phyloP scores from a whole-genome alignment of 805 yeast genomes.

The Candida saitoana region DNA sequence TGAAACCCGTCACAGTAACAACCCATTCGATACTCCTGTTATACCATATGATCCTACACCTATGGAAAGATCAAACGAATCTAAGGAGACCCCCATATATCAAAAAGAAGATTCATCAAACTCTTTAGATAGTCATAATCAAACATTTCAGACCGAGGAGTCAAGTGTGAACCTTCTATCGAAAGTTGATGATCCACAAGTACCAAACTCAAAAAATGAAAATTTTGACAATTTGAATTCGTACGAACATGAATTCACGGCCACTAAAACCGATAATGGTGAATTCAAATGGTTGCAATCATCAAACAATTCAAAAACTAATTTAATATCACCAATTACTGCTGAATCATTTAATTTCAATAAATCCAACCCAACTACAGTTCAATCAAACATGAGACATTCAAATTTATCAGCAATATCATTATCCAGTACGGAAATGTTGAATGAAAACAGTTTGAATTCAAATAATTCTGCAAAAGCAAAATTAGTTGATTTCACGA shows the following conservation, averaged over 20 bases:
- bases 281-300: conserved; percentile 28
- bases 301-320: conserved; percentile 4
- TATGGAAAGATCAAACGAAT: background rate
- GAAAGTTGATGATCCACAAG: conserved; percentile 16
- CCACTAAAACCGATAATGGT: conserved; percentile 24
- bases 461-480: conserved; percentile 16
- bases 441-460: conserved; percentile 5
- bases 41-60: background rate
- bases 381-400: conserved; percentile 10
- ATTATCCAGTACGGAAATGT: conserved; percentile 11
- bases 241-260: conserved; percentile 24
- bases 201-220: conserved; percentile 7
- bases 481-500: conserved; percentile 45
- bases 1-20: conserved; percentile 3
- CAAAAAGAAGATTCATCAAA: conserved; percentile 8
- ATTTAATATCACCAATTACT: conserved; percentile 10
- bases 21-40: background rate
- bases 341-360: conserved; percentile 9
- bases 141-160: conserved; percentile 1
- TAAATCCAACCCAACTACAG: conserved; percentile 4
- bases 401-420: conserved; percentile 21
- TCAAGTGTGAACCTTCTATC: conserved; percentile 16
- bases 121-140: conserved; percentile 2
- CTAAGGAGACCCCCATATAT: background rate
- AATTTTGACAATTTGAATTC: conserved; percentile 13